phyloP scores from a whole-genome alignment of 2,329 filamentous ascomycete genomes.

The Fusarium chlamydosporum region DNA sequence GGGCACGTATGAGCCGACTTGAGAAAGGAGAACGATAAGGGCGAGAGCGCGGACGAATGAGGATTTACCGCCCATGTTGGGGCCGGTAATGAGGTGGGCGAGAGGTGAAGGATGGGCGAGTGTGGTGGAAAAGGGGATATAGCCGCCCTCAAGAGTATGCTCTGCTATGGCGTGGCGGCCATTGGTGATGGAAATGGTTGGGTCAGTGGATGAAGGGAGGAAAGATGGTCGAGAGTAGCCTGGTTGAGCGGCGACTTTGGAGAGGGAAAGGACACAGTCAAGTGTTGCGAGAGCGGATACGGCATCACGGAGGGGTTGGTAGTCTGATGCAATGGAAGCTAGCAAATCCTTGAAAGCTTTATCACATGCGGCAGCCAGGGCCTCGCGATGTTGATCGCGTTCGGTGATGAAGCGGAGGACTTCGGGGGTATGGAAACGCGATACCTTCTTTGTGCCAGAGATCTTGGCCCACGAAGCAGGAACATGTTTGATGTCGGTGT shows the following conservation, averaged over 20 bases:
- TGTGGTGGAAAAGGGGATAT: conserved; percentile 90
- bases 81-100: conserved; percentile 91
- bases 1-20: conserved; percentile 94
- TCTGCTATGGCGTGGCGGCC: conserved; percentile 98
- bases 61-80: conserved; percentile 99
- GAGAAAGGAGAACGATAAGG: conserved; percentile 91
- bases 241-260: conserved; percentile 85
- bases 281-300: conserved; percentile 88
- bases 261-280: conserved; percentile 90
- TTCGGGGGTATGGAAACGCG: conserved; percentile 94
- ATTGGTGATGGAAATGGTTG: conserved; percentile 71
- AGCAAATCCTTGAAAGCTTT: conserved; percentile 82
- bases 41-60: conserved; percentile 95
- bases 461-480: conserved; percentile 97
- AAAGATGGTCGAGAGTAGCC: conserved; percentile 87
- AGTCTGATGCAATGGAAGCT: conserved; percentile 81
- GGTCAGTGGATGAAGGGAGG: conserved; percentile 71
- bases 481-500: conserved; percentile 84
- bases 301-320: conserved; percentile 90
- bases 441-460: conserved; percentile 91
- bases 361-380: conserved; percentile 91
- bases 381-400: conserved; percentile 94
- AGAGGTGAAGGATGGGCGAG: conserved; percentile 76
- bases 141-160: conserved; percentile 84
- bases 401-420: conserved; percentile 86